Percentiles rank a stretch among this genome's conserved stretches.
These are phyloP conservation scores for Dendryphion nanum DNA, from an alignment of 2,329 filamentous ascomycete species.

Conservation along the genomic window DNA sequence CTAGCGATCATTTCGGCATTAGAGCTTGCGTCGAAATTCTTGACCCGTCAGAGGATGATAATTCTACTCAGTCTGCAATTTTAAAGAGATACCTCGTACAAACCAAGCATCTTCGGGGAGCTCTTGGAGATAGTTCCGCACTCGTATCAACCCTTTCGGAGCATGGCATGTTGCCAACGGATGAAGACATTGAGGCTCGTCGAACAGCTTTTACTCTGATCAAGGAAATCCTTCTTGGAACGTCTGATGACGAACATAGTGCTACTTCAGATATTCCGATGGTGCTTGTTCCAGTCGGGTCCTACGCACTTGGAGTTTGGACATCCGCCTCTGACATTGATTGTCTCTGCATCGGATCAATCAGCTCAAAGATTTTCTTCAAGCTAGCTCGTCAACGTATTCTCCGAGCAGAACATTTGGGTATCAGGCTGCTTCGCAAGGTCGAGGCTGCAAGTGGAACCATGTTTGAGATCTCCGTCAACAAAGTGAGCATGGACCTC, in stretches of 20 bases:
- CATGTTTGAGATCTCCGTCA: slow-evolving; percentile 64
- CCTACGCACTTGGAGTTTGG: slow-evolving; percentile 64
- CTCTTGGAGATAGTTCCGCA: slow-evolving; percentile 8
- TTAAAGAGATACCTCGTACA: slow-evolving; percentile 11
- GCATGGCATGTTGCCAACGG: slow-evolving; percentile 46
- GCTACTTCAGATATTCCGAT: slow-evolving; percentile 37
- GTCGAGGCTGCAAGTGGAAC: slow-evolving; percentile 60
- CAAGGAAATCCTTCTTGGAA: slow-evolving; percentile 43
- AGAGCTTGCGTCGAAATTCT: slow-evolving; percentile 34
- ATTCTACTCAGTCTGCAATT: slow-evolving; percentile 2
- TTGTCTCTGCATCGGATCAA: slow-evolving; percentile 63
- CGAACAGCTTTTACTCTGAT: slow-evolving; percentile 49
- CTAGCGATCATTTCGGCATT: slow-evolving; percentile 58
- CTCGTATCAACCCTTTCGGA: slow-evolving; percentile 14
- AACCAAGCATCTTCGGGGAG: slow-evolving; percentile 8
- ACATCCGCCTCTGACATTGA: slow-evolving; percentile 62
- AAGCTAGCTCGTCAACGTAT: slow-evolving; percentile 57
- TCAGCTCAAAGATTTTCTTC: slow-evolving; percentile 63
- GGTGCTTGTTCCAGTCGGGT: slow-evolving; percentile 62
- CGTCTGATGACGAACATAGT: slow-evolving; percentile 8
- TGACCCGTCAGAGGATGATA: not conserved
- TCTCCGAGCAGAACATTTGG: slow-evolving; percentile 44
- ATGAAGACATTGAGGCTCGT: slow-evolving; percentile 44
- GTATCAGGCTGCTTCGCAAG: slow-evolving; percentile 55
- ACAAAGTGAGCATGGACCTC: slow-evolving; percentile 59